Evolutionary conservation across 2,329 filamentous ascomycete genomes (phyloP).

Genomic region (Tolypocladium endophyticum): DNA sequence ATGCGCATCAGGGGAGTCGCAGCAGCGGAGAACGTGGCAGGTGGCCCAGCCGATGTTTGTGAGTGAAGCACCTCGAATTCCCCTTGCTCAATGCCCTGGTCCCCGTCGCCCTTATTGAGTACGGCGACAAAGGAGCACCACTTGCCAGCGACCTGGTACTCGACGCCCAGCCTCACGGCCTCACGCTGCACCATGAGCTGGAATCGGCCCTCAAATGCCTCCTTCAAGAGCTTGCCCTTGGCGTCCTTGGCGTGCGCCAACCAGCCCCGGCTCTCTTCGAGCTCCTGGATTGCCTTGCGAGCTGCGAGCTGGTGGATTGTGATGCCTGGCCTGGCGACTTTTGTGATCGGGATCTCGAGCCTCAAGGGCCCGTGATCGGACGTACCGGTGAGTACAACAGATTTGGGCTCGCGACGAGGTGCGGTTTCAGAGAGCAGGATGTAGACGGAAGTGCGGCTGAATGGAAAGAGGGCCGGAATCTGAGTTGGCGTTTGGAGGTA

Average conservation of each 20-base stretch:
- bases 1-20: not conserved
- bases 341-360: slow-evolving; percentile 52
- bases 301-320: slow-evolving; percentile 63
- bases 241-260: slow-evolving; percentile 38
- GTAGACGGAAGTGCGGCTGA: slow-evolving; percentile 55
- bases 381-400: slow-evolving; percentile 47
- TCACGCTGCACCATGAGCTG: slow-evolving; percentile 53
- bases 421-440: slow-evolving; percentile 48
- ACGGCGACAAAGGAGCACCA: slow-evolving; percentile 67
- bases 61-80: not conserved
- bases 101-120: slow-evolving; percentile 24
- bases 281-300: slow-evolving; percentile 54
- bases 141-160: slow-evolving; percentile 57
- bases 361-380: slow-evolving; percentile 47
- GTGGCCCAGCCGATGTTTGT: not conserved
- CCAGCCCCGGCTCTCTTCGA: slow-evolving; percentile 64
- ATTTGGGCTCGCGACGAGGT: slow-evolving; percentile 28
- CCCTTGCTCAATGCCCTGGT: not conserved
- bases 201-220: slow-evolving; percentile 39
- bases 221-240: slow-evolving; percentile 31
- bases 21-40: not conserved
- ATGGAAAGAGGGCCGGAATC: slow-evolving; percentile 57
- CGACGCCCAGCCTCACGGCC: slow-evolving; percentile 52
- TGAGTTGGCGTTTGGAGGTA: slow-evolving; percentile 53
- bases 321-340: slow-evolving; percentile 30